Evolutionary conservation across 495 filamentous ascomycete species (phyloP), one percentile per base, ranked within the genome.

Genomic region (Lophiotrema nucula): DNA sequence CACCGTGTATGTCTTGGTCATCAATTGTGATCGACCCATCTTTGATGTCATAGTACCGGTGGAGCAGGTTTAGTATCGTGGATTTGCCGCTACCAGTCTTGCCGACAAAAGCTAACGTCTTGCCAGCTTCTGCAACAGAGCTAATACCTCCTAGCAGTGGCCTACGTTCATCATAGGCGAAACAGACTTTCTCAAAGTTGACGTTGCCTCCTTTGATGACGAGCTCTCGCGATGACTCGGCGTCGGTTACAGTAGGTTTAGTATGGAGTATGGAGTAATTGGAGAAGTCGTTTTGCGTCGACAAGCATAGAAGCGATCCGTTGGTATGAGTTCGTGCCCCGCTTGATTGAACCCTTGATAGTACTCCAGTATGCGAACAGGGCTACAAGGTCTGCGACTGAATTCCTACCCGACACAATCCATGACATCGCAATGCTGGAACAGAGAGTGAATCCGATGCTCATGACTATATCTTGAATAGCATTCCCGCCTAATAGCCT

Each of bases 11-110:
- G 1, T 12, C 26, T 15, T 15, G 1, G 23, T 48, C 66, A 22
- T 56, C 53, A 21, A 70, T 19, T 13, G 35, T 27, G 13, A 70
- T 56, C 4, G 8, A 16, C 11, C 68, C 68, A 3, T 31, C 16
- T 6, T n/a, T 49, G 15, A 56, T 54, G 19, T 67, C 47, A 45
- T 68, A 70, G 62, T 68, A 69, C 2, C 68, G 48, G 43, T 69
- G 62, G 0, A 70, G 23, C 4, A 70, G 43, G 11, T 58, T 42
- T 10, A 70, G 60, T 12, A 57, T 51, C 1, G 68, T 70, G 35
- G 53, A 57, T 49, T 70, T 70, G 8, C 68, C 68, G 31, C 52
- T 64, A 4, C 68, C 68, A 5, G 47, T 53, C 1, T 66, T 31
- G 19, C 68, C 68, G 12, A 70, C 66, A 11, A 70, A 25, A 12